Percentiles rank a stretch among this genome's conserved stretches.
Evolutionary conservation across 805 yeast species (phyloP).

Genomic region (Torulaspora maleeae): DNA sequence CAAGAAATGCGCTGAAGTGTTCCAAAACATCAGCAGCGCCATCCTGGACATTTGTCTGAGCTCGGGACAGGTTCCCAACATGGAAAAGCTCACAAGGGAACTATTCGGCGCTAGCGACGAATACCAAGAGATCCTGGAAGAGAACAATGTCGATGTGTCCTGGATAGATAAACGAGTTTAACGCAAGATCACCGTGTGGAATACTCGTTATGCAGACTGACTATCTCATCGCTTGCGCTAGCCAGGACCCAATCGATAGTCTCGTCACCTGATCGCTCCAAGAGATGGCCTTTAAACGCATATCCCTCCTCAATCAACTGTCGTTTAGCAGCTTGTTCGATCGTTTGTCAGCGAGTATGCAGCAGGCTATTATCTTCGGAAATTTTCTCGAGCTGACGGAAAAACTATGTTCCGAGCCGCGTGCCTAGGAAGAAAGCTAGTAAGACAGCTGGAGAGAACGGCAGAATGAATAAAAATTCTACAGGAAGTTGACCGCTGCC

Average conservation of each 20-base stretch:
- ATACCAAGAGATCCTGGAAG: slow-evolving; percentile 44
- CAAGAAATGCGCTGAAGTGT: slow-evolving; percentile 41
- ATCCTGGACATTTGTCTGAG: slow-evolving; percentile 43
- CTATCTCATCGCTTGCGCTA: neutral
- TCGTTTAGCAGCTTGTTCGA: no score
- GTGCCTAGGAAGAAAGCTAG: neutral
- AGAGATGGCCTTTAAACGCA: neutral
- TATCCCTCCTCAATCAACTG: neutral
- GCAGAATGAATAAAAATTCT: neutral
- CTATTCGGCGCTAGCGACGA: slow-evolving; percentile 43
- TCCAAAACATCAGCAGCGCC: slow-evolving; percentile 42
- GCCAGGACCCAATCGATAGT: neutral
- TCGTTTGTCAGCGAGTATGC: no score
- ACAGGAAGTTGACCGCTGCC: neutral
- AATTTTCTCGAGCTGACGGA: neutral
- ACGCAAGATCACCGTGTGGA: neutral
- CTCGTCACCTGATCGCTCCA: neutral
- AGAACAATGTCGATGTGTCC: slow-evolving; percentile 44
- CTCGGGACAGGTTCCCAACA: slow-evolving; percentile 38
- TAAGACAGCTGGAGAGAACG: neutral
- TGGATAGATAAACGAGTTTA: slow-evolving; percentile 36
- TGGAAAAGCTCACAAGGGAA: slow-evolving; percentile 40
- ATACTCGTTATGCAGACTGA: no score
- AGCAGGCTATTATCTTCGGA: no score
- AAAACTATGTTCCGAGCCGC: neutral